Conservation (phyloP, 441 rosid species). For the Erodium trifolium region DNA sequence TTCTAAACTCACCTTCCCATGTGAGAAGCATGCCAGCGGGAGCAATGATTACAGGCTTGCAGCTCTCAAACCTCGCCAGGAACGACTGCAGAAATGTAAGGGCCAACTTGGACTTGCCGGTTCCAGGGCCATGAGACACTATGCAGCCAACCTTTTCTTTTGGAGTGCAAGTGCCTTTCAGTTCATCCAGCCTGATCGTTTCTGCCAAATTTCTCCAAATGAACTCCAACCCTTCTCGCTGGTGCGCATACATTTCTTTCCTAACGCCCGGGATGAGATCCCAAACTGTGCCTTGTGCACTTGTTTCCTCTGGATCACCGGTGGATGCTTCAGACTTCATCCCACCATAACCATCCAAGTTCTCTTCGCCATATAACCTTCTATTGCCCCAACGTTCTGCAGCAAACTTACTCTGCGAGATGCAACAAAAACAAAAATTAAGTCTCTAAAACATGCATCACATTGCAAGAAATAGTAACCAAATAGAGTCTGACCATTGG, state of each 20-base stretch:
- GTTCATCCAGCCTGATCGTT: slow-evolving; percentile 35
- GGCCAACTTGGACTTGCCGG: slow-evolving; percentile 71
- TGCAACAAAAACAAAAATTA: not conserved
- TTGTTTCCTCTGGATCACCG: not conserved
- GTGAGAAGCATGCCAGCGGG: slow-evolving; percentile 49
- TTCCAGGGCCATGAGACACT: slow-evolving; percentile 81
- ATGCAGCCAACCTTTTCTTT: slow-evolving; percentile 51
- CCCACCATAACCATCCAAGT: slow-evolving; percentile 18
- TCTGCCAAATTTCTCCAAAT: slow-evolving; percentile 70
- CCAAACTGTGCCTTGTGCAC: slow-evolving; percentile 55
- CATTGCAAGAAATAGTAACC: not conserved
- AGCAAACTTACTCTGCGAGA: not conserved
- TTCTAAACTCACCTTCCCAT: slow-evolving; percentile 64
- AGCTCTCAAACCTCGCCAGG: slow-evolving; percentile 36
- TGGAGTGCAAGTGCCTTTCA: slow-evolving; percentile 25
- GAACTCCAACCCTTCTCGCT: slow-evolving; percentile 66
- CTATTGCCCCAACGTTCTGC: not conserved
- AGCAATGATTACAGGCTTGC: slow-evolving; percentile 63
- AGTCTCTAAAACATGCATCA: not conserved
- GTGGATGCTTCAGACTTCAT: slow-evolving; percentile 19
- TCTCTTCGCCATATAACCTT: not conserved
- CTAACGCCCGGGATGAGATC: slow-evolving; percentile 47
- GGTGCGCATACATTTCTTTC: slow-evolving; percentile 49
- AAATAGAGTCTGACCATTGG: slow-evolving; percentile 40
- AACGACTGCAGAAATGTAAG: slow-evolving; percentile 54